These are phyloP conservation scores for Haplographium delicatum DNA, from an alignment of 495 filamentous ascomycete species.

Conservation along the genomic window DNA sequence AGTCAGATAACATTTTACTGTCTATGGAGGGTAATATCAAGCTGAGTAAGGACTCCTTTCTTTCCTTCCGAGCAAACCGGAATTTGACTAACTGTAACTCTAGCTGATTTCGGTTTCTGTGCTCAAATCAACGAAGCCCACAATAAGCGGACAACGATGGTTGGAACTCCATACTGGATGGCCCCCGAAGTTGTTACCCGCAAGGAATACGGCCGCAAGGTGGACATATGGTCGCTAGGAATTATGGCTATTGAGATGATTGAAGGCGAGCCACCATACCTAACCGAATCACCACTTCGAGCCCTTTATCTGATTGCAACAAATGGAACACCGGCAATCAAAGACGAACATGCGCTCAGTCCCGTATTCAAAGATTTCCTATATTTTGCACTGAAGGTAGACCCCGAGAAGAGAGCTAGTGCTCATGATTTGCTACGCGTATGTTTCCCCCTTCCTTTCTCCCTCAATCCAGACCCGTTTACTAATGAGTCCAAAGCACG, in stretches of 20 bases:
- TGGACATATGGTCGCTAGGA: constrained; percentile 96
- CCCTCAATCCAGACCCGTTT: neutral
- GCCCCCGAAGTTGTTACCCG: constrained; percentile 94
- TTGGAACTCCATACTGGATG: constrained; percentile 99
- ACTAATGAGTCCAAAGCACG: constrained; percentile 58
- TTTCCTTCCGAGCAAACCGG: no score
- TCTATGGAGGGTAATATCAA: constrained; percentile 97
- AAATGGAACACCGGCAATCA: constrained; percentile 91
- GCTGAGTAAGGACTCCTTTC: constrained; percentile 71
- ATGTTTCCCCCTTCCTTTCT: constrained; percentile 31
- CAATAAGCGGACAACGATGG: constrained; percentile 97
- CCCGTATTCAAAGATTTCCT: constrained; percentile 84
- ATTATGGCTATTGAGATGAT: constrained; percentile 99
- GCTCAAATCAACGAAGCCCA: constrained; percentile 97
- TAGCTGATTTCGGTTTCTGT: constrained; percentile 98
- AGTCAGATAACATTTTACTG: constrained; percentile 94
- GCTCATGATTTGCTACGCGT: constrained; percentile 90
- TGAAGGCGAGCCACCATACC: constrained; percentile 94
- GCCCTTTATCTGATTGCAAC: constrained; percentile 96
- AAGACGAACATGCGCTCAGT: constrained; percentile 81
- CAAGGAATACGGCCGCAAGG: constrained; percentile 97
- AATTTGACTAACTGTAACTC: neutral
- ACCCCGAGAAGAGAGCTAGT: constrained; percentile 92
- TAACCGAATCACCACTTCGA: constrained; percentile 90
- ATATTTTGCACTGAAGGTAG: constrained; percentile 85